Conservation (phyloP, 2,329 filamentous ascomycete species). For the Zasmidium angulare region DNA sequence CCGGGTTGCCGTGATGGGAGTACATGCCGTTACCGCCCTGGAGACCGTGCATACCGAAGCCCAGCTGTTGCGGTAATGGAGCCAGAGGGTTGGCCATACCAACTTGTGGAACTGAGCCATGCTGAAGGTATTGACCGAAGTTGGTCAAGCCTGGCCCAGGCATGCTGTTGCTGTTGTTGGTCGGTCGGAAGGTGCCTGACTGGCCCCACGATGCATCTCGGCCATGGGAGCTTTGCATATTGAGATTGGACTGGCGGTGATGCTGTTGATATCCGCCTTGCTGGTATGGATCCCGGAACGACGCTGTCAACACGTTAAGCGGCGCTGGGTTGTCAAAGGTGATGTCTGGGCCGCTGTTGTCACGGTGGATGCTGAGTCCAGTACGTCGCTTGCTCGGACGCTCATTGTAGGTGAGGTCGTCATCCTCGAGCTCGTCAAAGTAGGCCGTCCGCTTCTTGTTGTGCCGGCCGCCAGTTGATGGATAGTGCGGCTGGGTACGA, state of each 20-base stretch:
- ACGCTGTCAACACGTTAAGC: slow-evolving; percentile 21
- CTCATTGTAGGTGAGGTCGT: slow-evolving; percentile 34
- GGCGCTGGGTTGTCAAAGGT: slow-evolving; percentile 30
- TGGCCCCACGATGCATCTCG: slow-evolving; percentile 19
- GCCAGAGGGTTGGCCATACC: not conserved
- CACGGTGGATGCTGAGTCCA: slow-evolving; percentile 44
- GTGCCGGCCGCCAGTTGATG: slow-evolving; percentile 10
- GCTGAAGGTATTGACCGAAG: slow-evolving; percentile 12
- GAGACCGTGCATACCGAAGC: not conserved
- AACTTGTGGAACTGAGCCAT: not conserved
- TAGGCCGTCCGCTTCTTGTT: slow-evolving; percentile 13
- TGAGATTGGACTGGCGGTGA: slow-evolving; percentile 1
- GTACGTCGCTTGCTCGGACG: slow-evolving; percentile 35
- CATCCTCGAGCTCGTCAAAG: slow-evolving; percentile 26
- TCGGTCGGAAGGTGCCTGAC: slow-evolving; percentile 16
- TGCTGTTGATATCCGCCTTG: not conserved
- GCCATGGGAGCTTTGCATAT: slow-evolving; percentile 9
- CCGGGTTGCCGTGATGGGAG: slow-evolving; percentile 4
- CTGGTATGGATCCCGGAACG: slow-evolving; percentile 8
- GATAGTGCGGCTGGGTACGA: slow-evolving; percentile 12
- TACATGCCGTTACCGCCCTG: slow-evolving; percentile 9
- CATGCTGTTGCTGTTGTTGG: slow-evolving; percentile 10
- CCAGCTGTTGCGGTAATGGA: slow-evolving; percentile 7
- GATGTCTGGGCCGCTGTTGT: slow-evolving; percentile 37
- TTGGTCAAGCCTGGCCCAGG: not conserved